Conservation (phyloP, 805 yeast genomes). For the Cyberlindnera amylophila region DNA sequence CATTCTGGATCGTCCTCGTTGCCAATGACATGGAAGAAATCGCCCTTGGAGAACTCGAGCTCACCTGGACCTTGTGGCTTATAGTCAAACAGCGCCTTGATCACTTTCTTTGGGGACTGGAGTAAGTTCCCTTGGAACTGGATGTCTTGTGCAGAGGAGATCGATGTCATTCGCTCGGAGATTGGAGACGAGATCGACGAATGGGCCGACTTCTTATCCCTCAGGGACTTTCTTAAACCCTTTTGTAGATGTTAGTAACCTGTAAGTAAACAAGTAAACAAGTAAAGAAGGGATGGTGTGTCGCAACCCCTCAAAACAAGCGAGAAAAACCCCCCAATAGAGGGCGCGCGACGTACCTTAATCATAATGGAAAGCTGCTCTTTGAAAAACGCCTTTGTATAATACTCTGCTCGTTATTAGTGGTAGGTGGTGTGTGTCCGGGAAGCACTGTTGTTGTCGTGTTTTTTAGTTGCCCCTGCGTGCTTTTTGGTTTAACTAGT, state of each 20-base stretch:
- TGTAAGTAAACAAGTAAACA: neutral
- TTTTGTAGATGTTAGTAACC: neutral
- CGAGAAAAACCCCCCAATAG: no score
- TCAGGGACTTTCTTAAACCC: constrained; percentile 29
- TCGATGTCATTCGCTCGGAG: constrained; percentile 18
- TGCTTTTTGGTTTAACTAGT: neutral
- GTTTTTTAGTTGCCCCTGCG: no score
- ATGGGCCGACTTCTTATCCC: constrained; percentile 24
- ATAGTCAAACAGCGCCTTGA: constrained; percentile 77
- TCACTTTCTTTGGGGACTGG: constrained; percentile 73
- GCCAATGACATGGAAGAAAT: constrained; percentile 78
- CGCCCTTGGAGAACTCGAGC: constrained; percentile 73
- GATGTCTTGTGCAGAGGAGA: constrained; percentile 25
- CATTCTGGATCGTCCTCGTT: constrained; percentile 59
- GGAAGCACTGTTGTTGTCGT: no score
- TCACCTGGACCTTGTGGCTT: constrained; percentile 79
- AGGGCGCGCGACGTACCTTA: no score
- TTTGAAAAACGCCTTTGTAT: no score
- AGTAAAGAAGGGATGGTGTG: no score
- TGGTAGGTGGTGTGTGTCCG: no score
- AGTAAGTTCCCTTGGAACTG: constrained; percentile 22
- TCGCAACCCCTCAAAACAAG: no score
- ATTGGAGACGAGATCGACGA: constrained; percentile 27
- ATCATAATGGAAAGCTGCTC: no score
- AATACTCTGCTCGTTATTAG: no score